Conservation (phyloP, 208 protist genomes). For the Leishmania tarentolae region DNA sequence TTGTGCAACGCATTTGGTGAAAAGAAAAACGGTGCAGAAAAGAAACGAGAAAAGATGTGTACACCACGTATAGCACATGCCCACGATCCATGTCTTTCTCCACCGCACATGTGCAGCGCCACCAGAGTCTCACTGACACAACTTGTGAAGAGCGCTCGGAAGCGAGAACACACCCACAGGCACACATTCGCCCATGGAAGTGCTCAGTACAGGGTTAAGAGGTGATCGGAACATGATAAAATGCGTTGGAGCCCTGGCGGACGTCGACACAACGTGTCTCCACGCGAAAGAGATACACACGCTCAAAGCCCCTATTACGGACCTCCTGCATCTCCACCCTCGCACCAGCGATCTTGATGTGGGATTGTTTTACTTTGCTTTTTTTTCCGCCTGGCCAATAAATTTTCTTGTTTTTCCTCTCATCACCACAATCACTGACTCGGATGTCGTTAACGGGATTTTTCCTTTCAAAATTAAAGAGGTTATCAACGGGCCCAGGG, state of each 20-base stretch:
- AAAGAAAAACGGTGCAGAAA: conserved; percentile 2
- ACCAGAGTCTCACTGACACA: background rate
- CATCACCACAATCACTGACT: conserved; percentile 8
- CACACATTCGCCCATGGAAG: background rate
- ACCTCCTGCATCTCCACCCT: background rate
- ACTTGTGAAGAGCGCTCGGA: background rate
- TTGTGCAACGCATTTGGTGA: background rate
- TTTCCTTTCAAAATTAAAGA: conserved; percentile 2
- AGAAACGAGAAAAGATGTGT: conserved; percentile 12
- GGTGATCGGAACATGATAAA: background rate
- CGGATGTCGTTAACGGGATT: background rate
- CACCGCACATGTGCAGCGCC: background rate
- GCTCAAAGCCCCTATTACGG: background rate
- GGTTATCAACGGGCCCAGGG: background rate
- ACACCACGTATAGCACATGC: background rate
- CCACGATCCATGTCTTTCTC: background rate
- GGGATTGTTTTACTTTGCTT: background rate
- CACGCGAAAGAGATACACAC: conserved; percentile 7
- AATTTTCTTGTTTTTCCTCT: conserved; percentile 18
- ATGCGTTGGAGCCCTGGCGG: background rate
- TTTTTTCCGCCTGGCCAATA: background rate
- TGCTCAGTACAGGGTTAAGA: too few species aligned
- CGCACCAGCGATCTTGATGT: background rate
- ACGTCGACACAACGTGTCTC: background rate
- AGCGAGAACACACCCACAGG: background rate